Evolutionary conservation across 805 yeast species (phyloP), one percentile per base, ranked within the genome.

Genomic region (Wickerhamiella alocasiicola): DNA sequence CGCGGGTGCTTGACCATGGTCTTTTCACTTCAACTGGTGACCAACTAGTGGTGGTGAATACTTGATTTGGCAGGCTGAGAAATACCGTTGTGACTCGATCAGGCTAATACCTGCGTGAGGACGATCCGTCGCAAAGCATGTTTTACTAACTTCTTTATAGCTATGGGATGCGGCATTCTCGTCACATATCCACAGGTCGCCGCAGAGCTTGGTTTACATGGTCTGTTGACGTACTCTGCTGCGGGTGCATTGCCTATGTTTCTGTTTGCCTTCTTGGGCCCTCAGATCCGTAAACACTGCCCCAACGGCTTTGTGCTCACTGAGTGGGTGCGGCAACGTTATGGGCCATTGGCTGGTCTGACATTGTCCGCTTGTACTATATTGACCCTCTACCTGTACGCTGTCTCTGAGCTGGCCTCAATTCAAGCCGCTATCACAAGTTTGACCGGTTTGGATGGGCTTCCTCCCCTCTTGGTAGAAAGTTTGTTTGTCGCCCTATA

Each of bases 251-350:
- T 87, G 36, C 96, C 96, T 3, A 78, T 87, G 61, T 66, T 81
- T 45, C 60, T 82, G n/a, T 87, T 87, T 65, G 82, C 91, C 1
- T 70, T 71, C 40, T 61, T 81, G 44, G 95, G 95, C 0, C 95
- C 96, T 1, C 55, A 75, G 7, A 77, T 87, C 44, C 67, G 95
- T 48, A 70, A 65, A 44, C 70, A 71, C 49, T 81, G 94, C 50
- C 96, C 96, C 0, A 74, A 81, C 6, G 96, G 95, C 2, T 87
- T 87, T 57, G 85, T 87, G 20, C 63, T 87, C 50, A 84, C 95
- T 4, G 95, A 87, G 56, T 87, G 96, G 96, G 88, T 83, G n/a
- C 72, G 82, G 54, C 73, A 72, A 35, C 66, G 95, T 50, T 87
- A 70, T 56, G 96, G 95, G 2, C 55, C 67, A 4, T 60, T 78